Percentiles rank a stretch among this genome's conserved stretches.
phyloP scores from a whole-genome alignment of 139 green algal species.

The Pleodorina starrii region DNA sequence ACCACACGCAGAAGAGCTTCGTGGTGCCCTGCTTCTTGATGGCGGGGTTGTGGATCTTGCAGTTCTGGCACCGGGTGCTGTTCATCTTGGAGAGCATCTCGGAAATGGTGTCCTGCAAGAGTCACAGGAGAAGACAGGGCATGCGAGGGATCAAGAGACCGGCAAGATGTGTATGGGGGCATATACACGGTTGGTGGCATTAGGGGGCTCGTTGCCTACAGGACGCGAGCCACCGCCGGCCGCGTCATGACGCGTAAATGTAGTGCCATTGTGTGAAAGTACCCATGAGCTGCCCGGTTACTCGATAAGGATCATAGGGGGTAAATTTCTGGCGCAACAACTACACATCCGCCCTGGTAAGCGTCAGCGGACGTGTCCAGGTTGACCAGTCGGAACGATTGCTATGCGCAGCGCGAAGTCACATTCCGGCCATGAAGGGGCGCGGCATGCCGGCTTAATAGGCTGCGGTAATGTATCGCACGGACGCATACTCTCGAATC shows the following conservation, averaged over 20 bases:
- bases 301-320: too few species aligned
- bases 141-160: too few species aligned
- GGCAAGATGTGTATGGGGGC: too few species aligned
- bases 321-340: constrained; percentile 18
- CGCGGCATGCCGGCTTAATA: constrained; percentile 42
- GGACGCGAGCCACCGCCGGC: too few species aligned
- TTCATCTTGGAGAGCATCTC: constrained; percentile 74
- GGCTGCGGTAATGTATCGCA: constrained; percentile 10
- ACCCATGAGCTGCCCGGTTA: too few species aligned
- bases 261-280: too few species aligned
- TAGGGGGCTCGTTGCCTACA: too few species aligned
- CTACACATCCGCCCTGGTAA: constrained; percentile 29
- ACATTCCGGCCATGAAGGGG: constrained; percentile 27
- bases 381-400: neutral
- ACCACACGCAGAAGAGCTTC: constrained; percentile 68
- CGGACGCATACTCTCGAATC: too few species aligned
- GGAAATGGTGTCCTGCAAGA: constrained; percentile 71
- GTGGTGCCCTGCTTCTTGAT: constrained; percentile 71
- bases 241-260: too few species aligned
- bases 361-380: constrained; percentile 25
- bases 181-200: too few species aligned
- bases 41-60: constrained; percentile 62
- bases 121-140: neutral
- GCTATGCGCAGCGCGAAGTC: constrained; percentile 40
- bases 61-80: constrained; percentile 88